Evolutionary conservation across 805 yeast species (phyloP).

Genomic region (Metschnikowia drakensbergensis): DNA sequence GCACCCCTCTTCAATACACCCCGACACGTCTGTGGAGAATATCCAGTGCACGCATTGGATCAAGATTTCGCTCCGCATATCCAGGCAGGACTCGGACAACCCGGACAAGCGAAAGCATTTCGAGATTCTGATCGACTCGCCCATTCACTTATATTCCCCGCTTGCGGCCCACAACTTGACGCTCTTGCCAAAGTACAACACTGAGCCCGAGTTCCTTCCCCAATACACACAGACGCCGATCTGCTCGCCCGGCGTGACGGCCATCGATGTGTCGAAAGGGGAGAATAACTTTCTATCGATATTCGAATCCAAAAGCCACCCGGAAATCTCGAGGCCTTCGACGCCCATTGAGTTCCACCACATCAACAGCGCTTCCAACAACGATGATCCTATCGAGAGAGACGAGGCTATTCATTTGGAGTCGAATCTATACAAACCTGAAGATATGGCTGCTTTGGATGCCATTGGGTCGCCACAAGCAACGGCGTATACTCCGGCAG

Average conservation of each 20-base stretch:
- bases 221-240: constrained; percentile 42
- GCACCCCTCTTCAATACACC: constrained; percentile 54
- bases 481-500: constrained; percentile 14
- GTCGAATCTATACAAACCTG: constrained; percentile 54
- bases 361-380: constrained; percentile 22
- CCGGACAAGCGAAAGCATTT: constrained; percentile 75
- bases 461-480: constrained; percentile 18
- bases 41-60: constrained; percentile 96
- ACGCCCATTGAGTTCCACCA: constrained; percentile 25
- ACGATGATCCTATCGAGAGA: constrained; percentile 34
- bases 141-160: constrained; percentile 76
- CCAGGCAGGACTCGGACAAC: constrained; percentile 55
- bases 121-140: constrained; percentile 93
- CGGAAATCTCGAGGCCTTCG: constrained; percentile 5
- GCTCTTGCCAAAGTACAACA: constrained; percentile 66
- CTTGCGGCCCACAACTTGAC: constrained; percentile 80
- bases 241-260: constrained; percentile 51
- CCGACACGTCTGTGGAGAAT: constrained; percentile 76
- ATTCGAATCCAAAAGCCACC: background rate
- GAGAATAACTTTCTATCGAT: background rate
- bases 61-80: constrained; percentile 78
- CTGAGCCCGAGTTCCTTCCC: constrained; percentile 22
- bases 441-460: constrained; percentile 27
- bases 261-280: constrained; percentile 33
- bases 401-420: constrained; percentile 40